Evolutionary conservation across 768 basidiomycete genomes (phyloP), one percentile per base, ranked within the genome.

Genomic region (Serendipita sp.): DNA sequence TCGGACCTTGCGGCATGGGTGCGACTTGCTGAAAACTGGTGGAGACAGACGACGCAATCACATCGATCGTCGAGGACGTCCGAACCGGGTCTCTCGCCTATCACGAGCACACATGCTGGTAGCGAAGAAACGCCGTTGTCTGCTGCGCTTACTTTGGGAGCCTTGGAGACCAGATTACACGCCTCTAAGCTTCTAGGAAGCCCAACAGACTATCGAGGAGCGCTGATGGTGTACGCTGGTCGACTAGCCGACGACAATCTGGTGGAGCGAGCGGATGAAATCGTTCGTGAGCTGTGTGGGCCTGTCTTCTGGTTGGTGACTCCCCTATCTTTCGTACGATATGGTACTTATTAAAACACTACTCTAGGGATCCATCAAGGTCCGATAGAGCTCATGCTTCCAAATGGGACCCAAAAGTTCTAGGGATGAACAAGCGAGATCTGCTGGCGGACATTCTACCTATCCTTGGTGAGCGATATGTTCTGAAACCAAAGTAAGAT

Each of bases 191-290:
- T 83, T 56, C 76, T 97, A 41, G 90, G 92, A 24, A 93, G 91
- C 70, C 81, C 83, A n/a, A 74, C 77, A 58, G 96, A 98, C 74
- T 96, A 89, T 74, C 89, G 85, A 72, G 81, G 84, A 69, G 83
- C 82, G 64, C 71, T 97, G 68, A 68, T 85, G 64, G 68, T 83
- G 68, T 97, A 96, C 72, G 86, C 91, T 44, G 88, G 82, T 77
- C 85, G 83, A 75, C 77, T 98, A 46, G 91, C 88, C 41, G 90
- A 96, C 68, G 92, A 95, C 72, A 92, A 88, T 0, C 92, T 92
- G 72, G 78, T 82, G 67, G 86, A 78, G 44, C 92, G 94, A 73
- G 93, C 85, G 16, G 94, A 96, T 72, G 95, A 98, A 73, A 74
- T 99, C 64, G 81, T 95, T 60, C 86, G 82, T 73, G 96, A 97